Evolutionary conservation across 1,139 yeast genomes (phyloP).

Genomic region (Meyerozyma sp.): DNA sequence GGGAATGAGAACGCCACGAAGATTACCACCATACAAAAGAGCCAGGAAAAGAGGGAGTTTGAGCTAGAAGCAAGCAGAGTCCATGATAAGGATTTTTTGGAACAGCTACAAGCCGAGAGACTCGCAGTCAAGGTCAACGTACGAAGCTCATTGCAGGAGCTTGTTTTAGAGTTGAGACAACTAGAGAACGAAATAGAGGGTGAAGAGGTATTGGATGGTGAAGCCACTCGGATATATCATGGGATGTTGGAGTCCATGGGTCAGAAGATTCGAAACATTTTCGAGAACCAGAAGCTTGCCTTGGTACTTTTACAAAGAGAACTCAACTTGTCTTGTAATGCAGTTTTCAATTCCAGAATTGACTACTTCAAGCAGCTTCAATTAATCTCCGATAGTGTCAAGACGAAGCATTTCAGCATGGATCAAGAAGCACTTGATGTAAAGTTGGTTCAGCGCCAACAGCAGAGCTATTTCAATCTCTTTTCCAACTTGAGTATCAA

Average conservation of each 20-base stretch:
- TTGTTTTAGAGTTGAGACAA: conserved; percentile 16
- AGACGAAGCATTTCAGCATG: conserved; percentile 19
- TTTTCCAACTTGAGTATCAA: conserved; percentile 5
- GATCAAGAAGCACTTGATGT: conserved; percentile 15
- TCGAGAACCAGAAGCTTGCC: conserved; percentile 39
- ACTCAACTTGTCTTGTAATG: conserved; percentile 49
- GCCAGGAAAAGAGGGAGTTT: conserved; percentile 21
- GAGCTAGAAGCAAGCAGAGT: conserved; percentile 22
- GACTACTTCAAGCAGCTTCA: conserved; percentile 83
- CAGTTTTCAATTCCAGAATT: conserved; percentile 69
- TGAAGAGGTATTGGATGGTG: conserved; percentile 8
- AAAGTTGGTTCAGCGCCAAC: conserved; percentile 6
- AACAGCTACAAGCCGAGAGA: conserved; percentile 26
- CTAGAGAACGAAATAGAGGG: conserved; percentile 22
- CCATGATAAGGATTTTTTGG: conserved; percentile 22
- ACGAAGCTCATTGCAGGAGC: conserved; percentile 26
- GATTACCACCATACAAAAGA: conserved; percentile 16
- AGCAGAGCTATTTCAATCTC: conserved; percentile 5
- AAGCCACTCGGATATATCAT: conserved; percentile 7
- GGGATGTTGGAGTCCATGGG: conserved; percentile 22
- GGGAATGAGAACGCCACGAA: conserved; percentile 21
- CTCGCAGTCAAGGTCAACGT: conserved; percentile 23
- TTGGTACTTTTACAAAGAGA: conserved; percentile 39
- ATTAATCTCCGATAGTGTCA: conserved; percentile 75
- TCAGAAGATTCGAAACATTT: conserved; percentile 19